Evolutionary conservation across 441 rosid genomes (phyloP).

Genomic region (Euphorbia celastroides): DNA sequence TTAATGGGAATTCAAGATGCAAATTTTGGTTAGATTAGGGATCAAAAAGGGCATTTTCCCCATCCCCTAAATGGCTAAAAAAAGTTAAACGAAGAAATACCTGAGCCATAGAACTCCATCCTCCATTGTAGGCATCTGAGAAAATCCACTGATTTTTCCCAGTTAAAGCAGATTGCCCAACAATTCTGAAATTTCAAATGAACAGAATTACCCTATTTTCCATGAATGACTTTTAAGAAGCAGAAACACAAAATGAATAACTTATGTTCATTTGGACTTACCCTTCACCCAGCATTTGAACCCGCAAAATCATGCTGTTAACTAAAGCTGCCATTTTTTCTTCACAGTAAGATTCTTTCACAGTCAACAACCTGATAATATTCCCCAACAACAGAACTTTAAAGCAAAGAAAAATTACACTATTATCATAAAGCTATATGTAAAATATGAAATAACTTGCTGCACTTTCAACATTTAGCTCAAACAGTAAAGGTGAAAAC

Average conservation of each 20-base stretch:
- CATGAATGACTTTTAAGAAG: not conserved
- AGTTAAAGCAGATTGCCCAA: conserved; percentile 71
- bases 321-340: conserved; percentile 44
- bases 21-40: not conserved
- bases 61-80: not conserved
- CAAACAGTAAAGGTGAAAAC: conserved; percentile 6
- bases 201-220: conserved; percentile 11
- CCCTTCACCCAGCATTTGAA: conserved; percentile 81
- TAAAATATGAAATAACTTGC: conserved; percentile 8
- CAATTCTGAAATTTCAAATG: conserved; percentile 36
- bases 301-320: conserved; percentile 48
- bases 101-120: conserved; percentile 32
- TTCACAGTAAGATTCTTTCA: conserved; percentile 65
- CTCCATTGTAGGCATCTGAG: conserved; percentile 36
- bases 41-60: not conserved
- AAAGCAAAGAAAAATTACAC: conserved; percentile 11
- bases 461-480: not conserved
- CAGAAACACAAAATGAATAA: not conserved
- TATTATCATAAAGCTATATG: conserved; percentile 4
- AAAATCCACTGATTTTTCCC: conserved; percentile 66
- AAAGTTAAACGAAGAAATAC: conserved; percentile 25
- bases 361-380: conserved; percentile 57
- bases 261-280: conserved; percentile 27
- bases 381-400: conserved; percentile 16
- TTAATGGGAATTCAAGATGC: too few species aligned